phyloP scores from a whole-genome alignment of 2,329 filamentous ascomycete genomes.

The Trichoderma sp. region DNA sequence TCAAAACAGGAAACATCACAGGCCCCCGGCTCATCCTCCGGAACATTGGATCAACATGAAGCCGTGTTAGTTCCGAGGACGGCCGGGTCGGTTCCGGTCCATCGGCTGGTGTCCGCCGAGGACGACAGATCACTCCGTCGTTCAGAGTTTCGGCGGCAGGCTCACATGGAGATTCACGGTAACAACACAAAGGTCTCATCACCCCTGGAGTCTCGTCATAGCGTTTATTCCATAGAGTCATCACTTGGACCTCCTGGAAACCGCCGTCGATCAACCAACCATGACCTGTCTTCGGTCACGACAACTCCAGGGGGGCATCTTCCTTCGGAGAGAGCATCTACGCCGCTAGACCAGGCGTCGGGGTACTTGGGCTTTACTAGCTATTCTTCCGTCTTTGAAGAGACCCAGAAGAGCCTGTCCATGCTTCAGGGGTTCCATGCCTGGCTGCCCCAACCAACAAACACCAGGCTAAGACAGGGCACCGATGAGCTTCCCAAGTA shows the following conservation, averaged over 20 bases:
- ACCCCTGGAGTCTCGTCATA: background rate
- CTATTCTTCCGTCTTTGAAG: conserved; percentile 41
- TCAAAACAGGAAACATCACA: background rate
- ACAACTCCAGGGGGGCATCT: background rate
- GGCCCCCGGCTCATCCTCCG: background rate
- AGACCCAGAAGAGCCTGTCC: conserved; percentile 40
- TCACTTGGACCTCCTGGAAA: background rate
- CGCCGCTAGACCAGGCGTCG: conserved; percentile 13
- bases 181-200: background rate
- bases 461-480: background rate
- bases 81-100: background rate
- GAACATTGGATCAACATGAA: background rate
- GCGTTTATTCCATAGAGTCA: background rate
- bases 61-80: background rate
- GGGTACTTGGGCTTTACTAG: conserved; percentile 48
- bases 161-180: background rate
- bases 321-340: conserved; percentile 1
- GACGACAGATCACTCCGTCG: background rate
- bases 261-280: background rate
- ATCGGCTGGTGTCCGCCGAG: background rate
- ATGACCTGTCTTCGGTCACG: background rate
- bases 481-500: conserved; percentile 17
- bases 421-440: conserved; percentile 29
- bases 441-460: conserved; percentile 14
- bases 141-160: conserved; percentile 7